Base-by-base conservation (phyloP, 805 yeast species). In the Yarrowia hollandica region DNA sequence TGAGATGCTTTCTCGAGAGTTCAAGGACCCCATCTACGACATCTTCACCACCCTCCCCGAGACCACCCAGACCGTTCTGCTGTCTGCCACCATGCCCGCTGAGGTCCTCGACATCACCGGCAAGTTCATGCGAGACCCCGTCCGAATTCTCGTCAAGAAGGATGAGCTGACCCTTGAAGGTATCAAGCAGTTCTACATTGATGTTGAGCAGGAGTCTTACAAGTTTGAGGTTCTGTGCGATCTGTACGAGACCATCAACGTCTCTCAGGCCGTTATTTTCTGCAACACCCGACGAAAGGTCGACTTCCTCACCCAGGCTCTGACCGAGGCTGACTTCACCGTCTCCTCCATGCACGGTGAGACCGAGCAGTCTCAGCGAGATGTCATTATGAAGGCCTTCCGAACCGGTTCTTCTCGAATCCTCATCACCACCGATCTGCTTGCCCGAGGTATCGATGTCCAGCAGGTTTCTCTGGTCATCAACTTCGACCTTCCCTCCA, bases 391-490 rank as follows among this genome's bases (percentile, higher is more conserved):
- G 99, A 83, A 84, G 72, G 97, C 91, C 74, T 94, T 94, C 83
- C 82, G 99, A 74, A 79, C 86, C 61, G 99, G 99, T 62, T 83
- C 87, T 65, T 88, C 97, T 59, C 83, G 99, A 72, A 92, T 94
- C 54, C 79, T 94, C 72, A 94, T 94, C 71, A 86, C 97, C 66
- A 94, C 99, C 38, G 99, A 94, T 75, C 87, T 94, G 69, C 88
- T 92, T 86, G 97, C 98, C 34, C 84, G 98, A 77, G 98, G 98
- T 75, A 91, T 91, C 66, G 98, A 91, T 77, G 97, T 91, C 59
- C 98, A 91, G 78, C 98, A 91, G 77, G 96, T 91, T 60, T 90
- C 96, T 28, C 80, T 92, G 66, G 98, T 91, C 64, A 88, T 91
- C 65, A 91, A 91, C 80, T 91, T 90, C 77, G 98, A 91, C 75